Base-by-base conservation (phyloP, 2,329 filamentous ascomycete genomes). In the Tolypocladium endophyticum region DNA sequence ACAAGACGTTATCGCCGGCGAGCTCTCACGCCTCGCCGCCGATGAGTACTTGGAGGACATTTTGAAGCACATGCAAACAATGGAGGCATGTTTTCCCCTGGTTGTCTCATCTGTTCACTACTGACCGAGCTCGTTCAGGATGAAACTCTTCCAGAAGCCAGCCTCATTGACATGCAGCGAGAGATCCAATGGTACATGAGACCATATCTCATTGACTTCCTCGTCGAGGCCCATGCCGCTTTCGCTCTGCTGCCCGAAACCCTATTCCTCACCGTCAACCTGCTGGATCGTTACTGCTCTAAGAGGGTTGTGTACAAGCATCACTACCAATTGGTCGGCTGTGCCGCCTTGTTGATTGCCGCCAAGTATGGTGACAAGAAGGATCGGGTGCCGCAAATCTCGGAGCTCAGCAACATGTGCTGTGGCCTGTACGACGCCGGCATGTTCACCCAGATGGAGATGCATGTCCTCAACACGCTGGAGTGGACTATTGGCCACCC, bases 401-500 rank as follows among this genome's bases (percentile, higher is more conserved):
- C 91, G 72, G 94, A 99, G 74, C 81, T 99, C 65, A 96, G 96
- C 82, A 95, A 93, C 66, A 97, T 99, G 94, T 99, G 94, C 83
- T 97, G 94, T 77, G 92, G 90, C 43, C 83, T 97, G 45, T 99
- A 99, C 77, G 94, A 99, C 69, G 92, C 96, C 56, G 93, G 96
- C 77, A 99, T 99, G 94, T 99, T 99, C 78, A 93, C 92, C 14
- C 94, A 99, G 76, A 99, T 99, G 94, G 94, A 99, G 79, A 97
- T 95, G 92, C 94, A 99, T 74, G 93, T 99, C 43, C 83, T 99
- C 67, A 95, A 97, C 77, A 99, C 94, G 1, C 84, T 99, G 61
- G 91, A 95, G 73, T 99, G 94, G 94, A 86, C 88, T 66, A 89
- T 99, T 66, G 94, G 94, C 59, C 93, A 97, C 76, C 92, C 94